phyloP scores from a whole-genome alignment of 2,329 filamentous ascomycete species.

The Claviceps africana region DNA sequence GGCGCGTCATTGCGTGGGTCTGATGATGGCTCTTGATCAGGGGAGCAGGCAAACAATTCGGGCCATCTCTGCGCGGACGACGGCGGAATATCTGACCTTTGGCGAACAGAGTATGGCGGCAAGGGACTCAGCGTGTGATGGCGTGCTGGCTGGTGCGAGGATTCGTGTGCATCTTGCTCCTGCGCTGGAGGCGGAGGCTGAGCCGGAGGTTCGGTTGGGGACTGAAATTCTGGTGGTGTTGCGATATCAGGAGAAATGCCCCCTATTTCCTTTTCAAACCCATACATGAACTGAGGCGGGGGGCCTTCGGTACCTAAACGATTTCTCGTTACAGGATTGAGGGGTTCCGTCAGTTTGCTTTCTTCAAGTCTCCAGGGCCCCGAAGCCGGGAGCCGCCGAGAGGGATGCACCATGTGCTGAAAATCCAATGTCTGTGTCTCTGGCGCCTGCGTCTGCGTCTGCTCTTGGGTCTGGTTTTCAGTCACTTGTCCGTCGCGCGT shows the following conservation, averaged over 20 bases:
- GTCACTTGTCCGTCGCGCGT: background rate
- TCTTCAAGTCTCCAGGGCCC: constrained; percentile 40
- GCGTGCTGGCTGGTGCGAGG: background rate
- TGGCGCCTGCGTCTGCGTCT: background rate
- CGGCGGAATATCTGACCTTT: constrained; percentile 29
- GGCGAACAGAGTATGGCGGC: background rate
- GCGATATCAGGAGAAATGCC: constrained; percentile 10
- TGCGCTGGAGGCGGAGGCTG: background rate
- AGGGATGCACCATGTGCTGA: constrained; percentile 16
- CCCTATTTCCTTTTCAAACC: constrained; percentile 40
- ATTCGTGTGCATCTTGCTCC: background rate
- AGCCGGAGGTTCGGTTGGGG: background rate
- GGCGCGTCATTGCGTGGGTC: constrained; percentile 7
- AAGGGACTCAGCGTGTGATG: background rate
- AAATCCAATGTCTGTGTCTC: background rate
- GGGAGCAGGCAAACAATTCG: constrained; percentile 25
- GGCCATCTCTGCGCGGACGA: constrained; percentile 37
- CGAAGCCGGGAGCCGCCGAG: constrained; percentile 27
- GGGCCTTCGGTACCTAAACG: constrained; percentile 18
- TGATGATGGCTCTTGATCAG: constrained; percentile 3
- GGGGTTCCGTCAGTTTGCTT: constrained; percentile 38
- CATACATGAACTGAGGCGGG: constrained; percentile 20
- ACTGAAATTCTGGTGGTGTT: background rate
- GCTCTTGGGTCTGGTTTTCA: background rate
- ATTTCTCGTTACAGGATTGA: constrained; percentile 22